Evolutionary conservation across 306 rosid genomes (phyloP).

Genomic region (Dryas alaskensis): DNA sequence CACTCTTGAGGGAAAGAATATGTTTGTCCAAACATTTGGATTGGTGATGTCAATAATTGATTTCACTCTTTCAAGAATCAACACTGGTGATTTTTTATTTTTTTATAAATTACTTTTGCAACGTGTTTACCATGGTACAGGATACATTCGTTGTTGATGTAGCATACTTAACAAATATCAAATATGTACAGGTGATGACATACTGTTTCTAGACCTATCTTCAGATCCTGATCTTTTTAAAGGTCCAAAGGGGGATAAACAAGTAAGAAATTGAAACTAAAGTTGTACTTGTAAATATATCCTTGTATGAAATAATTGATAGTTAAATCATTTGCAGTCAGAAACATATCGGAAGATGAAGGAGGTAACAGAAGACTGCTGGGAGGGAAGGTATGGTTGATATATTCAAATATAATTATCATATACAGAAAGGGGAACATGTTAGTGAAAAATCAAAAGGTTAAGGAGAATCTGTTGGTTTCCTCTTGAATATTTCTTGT

Average conservation of each 20-base stretch:
- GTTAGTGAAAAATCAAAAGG: not conserved
- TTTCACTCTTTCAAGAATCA: constrained; percentile 84
- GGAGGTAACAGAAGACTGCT: constrained; percentile 75
- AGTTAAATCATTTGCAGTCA: constrained; percentile 46
- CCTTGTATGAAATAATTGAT: constrained; percentile 16
- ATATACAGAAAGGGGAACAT: not conserved
- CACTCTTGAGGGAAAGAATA: constrained; percentile 69
- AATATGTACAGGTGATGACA: constrained; percentile 63
- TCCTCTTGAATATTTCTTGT: not conserved
- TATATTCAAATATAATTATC: constrained; percentile 2
- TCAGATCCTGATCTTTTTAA: constrained; percentile 73
- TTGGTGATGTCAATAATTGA: constrained; percentile 76
- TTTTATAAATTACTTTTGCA: not conserved
- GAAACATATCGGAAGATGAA: constrained; percentile 95
- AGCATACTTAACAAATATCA: constrained; percentile 20
- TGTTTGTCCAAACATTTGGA: constrained; percentile 64
- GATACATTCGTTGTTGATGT: constrained; percentile 21
- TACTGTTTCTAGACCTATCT: constrained; percentile 78
- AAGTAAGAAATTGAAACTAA: constrained; percentile 45
- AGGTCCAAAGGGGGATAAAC: constrained; percentile 83
- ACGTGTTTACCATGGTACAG: not conserved
- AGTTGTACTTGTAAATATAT: constrained; percentile 10
- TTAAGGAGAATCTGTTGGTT: not conserved
- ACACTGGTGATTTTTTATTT: constrained; percentile 52
- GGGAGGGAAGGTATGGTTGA: constrained; percentile 81